Evolutionary conservation across 805 yeast genomes (phyloP).

Genomic region (Wickerhamomyces subpelliculosus): DNA sequence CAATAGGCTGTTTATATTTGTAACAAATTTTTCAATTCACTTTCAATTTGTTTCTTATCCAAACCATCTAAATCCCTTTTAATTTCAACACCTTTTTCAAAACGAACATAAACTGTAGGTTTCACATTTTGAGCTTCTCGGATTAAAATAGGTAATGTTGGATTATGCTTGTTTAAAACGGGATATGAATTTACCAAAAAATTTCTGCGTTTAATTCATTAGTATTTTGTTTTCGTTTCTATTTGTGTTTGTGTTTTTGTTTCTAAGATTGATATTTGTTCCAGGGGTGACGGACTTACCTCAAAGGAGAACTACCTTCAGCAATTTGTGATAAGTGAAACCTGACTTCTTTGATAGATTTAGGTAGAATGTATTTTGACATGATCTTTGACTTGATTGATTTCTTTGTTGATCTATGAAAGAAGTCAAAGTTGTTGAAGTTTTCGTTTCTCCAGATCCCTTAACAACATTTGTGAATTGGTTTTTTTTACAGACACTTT

Average conservation of each 20-base stretch:
- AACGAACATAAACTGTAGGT: slow-evolving; percentile 71
- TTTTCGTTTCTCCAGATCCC: too few relatives aligned
- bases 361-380: slow-evolving; percentile 31
- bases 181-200: slow-evolving; percentile 61
- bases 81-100: slow-evolving; percentile 34
- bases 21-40: slow-evolving; percentile 15
- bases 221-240: too few relatives aligned
- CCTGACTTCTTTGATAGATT: slow-evolving; percentile 68
- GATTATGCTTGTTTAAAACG: slow-evolving; percentile 53
- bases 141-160: slow-evolving; percentile 64
- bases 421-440: too few relatives aligned
- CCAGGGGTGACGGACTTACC: slow-evolving; percentile 28
- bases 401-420: too few relatives aligned
- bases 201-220: too few relatives aligned
- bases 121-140: slow-evolving; percentile 62
- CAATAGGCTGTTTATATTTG: slow-evolving; percentile 5
- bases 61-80: slow-evolving; percentile 31
- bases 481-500: too few relatives aligned
- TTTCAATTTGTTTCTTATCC: slow-evolving; percentile 16
- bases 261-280: too few relatives aligned
- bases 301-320: slow-evolving; percentile 59
- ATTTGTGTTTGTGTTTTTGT: too few relatives aligned
- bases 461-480: too few relatives aligned
- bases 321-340: slow-evolving; percentile 78
- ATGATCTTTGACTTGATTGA: too few relatives aligned